These are phyloP conservation scores for Huiozyma sinensis DNA, from an alignment of 805 yeast genomes.

Conservation along the genomic window DNA sequence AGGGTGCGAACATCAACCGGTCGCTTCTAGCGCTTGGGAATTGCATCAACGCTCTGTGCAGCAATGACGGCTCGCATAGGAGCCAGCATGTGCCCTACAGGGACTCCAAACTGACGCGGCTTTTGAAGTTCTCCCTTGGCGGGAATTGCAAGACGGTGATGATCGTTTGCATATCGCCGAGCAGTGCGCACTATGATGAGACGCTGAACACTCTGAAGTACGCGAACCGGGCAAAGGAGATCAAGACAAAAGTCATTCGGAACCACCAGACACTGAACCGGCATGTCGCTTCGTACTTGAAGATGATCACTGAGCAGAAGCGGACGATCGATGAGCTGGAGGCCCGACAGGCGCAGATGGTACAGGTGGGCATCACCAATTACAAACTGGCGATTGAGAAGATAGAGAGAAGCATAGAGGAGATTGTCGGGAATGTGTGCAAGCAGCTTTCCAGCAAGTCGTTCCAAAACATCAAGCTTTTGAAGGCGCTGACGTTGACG, in stretches of 20 bases:
- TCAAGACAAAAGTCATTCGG: conserved; percentile 66
- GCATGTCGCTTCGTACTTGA: conserved; percentile 75
- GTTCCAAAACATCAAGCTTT: conserved; percentile 35
- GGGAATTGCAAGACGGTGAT: conserved; percentile 92
- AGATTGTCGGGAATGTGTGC: conserved; percentile 33
- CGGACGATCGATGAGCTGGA: conserved; percentile 62
- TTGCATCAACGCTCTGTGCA: conserved; percentile 87
- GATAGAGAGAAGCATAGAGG: conserved; percentile 32
- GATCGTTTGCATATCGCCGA: conserved; percentile 91
- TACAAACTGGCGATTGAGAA: conserved; percentile 30
- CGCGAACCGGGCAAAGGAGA: conserved; percentile 85
- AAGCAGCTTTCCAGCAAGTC: conserved; percentile 32
- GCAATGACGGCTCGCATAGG: conserved; percentile 44
- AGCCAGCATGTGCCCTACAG: conserved; percentile 75
- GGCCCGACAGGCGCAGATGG: conserved; percentile 37
- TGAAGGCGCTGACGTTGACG: conserved; percentile 29
- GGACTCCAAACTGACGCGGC: conserved; percentile 79
- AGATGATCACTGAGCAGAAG: conserved; percentile 74
- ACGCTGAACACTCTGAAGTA: conserved; percentile 84
- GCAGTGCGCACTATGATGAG: conserved; percentile 81
- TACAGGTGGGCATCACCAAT: conserved; percentile 31
- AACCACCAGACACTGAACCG: conserved; percentile 68
- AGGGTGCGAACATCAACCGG: conserved; percentile 89
- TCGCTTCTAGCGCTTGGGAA: conserved; percentile 85
- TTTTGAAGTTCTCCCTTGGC: conserved; percentile 80